A percentile compares a stretch with the other conserved stretches of the same genome.
phyloP scores from a whole-genome alignment of 495 filamentous ascomycete species.

The Trichocladium uniseriatum region DNA sequence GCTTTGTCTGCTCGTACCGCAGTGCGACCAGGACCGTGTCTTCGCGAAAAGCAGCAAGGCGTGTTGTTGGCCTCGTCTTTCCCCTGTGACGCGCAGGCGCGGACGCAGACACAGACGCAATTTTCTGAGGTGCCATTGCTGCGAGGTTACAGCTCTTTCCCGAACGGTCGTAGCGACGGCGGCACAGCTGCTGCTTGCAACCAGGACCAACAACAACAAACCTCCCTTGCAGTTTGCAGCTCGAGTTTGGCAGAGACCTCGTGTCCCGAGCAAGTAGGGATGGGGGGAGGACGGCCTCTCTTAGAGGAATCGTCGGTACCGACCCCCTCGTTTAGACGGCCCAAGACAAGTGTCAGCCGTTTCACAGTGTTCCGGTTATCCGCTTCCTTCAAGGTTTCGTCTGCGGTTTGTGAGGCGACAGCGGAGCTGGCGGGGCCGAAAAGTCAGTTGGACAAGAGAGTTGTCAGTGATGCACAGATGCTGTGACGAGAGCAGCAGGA shows the following conservation, averaged over 20 bases:
- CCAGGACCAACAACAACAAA: neutral
- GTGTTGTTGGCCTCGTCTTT: slow-evolving; percentile 20
- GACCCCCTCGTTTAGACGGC: neutral
- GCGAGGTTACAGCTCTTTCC: slow-evolving; percentile 9
- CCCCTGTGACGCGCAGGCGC: slow-evolving; percentile 27
- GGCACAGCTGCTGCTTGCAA: slow-evolving; percentile 6
- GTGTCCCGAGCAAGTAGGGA: neutral
- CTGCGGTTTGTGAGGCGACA: neutral
- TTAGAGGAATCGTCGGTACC: neutral
- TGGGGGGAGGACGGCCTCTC: neutral
- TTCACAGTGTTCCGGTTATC: slow-evolving; percentile 3
- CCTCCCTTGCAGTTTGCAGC: neutral
- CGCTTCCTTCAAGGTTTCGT: neutral
- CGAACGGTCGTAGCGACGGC: slow-evolving; percentile 1
- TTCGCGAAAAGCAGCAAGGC: slow-evolving; percentile 35
- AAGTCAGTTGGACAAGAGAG: neutral
- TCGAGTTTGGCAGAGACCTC: no score
- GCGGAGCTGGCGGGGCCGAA: neutral
- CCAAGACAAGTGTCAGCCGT: neutral
- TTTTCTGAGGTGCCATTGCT: slow-evolving; percentile 28
- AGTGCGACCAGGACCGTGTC: slow-evolving; percentile 42
- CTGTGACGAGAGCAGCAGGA: neutral
- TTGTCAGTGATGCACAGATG: no score
- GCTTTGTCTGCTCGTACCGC: slow-evolving; percentile 47
- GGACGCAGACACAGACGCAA: no score